A percentile compares a stretch with the other conserved stretches of the same genome.
These are phyloP conservation scores for Jackrogersella multiformis DNA, from an alignment of 495 filamentous ascomycete genomes.

Conservation along the genomic window DNA sequence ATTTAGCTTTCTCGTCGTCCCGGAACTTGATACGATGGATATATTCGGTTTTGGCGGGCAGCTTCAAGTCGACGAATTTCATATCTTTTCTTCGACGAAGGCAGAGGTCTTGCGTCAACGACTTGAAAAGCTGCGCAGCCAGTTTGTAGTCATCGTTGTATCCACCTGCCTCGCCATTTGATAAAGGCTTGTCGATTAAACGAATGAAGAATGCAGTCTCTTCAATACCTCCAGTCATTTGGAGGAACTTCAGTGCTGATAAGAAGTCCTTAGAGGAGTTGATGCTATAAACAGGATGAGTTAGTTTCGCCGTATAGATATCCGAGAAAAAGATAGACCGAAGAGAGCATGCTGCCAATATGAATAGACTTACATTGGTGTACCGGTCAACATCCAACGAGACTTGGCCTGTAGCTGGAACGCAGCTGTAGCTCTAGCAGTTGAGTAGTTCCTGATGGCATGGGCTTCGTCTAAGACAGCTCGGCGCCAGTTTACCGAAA, in stretches of 20 bases:
- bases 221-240: slow-evolving; percentile 80
- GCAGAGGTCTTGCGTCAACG: slow-evolving; percentile 83
- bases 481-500: slow-evolving; percentile 78
- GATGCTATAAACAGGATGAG: slow-evolving; percentile 49
- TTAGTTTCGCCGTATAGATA: slow-evolving; percentile 19
- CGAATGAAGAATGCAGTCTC: slow-evolving; percentile 78
- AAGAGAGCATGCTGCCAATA: background rate
- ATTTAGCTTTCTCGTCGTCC: slow-evolving; percentile 79
- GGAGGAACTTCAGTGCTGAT: slow-evolving; percentile 81
- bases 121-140: slow-evolving; percentile 72
- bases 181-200: slow-evolving; percentile 76
- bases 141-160: slow-evolving; percentile 5
- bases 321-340: background rate
- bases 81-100: slow-evolving; percentile 88
- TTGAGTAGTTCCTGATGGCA: slow-evolving; percentile 79
- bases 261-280: slow-evolving; percentile 86
- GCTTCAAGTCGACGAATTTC: slow-evolving; percentile 83
- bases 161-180: slow-evolving; percentile 61
- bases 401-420: slow-evolving; percentile 72
- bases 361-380: slow-evolving; percentile 66
- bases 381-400: slow-evolving; percentile 85
- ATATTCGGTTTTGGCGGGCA: slow-evolving; percentile 82
- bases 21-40: slow-evolving; percentile 82
- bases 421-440: slow-evolving; percentile 75
- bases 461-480: slow-evolving; percentile 91